Evolutionary conservation across 2,329 filamentous ascomycete genomes (phyloP).

Genomic region (Colletotrichum salicis): DNA sequence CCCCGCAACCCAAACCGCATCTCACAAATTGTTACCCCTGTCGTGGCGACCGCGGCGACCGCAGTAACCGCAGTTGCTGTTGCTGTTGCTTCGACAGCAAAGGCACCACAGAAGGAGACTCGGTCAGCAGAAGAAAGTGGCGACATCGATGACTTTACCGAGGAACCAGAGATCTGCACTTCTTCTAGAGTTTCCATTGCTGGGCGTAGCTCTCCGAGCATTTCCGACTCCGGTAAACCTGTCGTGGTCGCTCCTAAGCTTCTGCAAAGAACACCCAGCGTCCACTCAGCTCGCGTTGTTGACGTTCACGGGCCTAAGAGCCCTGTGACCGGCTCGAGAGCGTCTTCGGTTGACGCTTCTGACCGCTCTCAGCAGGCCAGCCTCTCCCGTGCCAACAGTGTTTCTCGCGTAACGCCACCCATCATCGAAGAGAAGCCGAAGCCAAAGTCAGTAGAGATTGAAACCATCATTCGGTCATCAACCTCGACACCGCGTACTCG

Average conservation of each 20-base stretch:
- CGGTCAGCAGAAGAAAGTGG: slow-evolving; percentile 53
- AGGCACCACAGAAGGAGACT: not conserved
- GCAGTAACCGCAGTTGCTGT: slow-evolving; percentile 13
- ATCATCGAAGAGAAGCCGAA: slow-evolving; percentile 52
- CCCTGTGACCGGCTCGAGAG: slow-evolving; percentile 58
- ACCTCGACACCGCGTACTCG: slow-evolving; percentile 40
- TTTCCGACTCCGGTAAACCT: slow-evolving; percentile 57
- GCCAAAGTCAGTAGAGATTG: slow-evolving; percentile 39
- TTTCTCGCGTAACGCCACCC: slow-evolving; percentile 49
- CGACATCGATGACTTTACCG: slow-evolving; percentile 59
- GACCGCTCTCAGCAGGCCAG: slow-evolving; percentile 56
- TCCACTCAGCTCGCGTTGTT: slow-evolving; percentile 67
- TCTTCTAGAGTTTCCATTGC: slow-evolving; percentile 66
- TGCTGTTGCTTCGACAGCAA: not conserved
- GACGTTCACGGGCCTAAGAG: slow-evolving; percentile 65
- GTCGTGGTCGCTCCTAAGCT: slow-evolving; percentile 50
- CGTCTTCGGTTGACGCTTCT: slow-evolving; percentile 57
- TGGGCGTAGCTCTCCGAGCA: slow-evolving; percentile 60
- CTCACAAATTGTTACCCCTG: slow-evolving; percentile 14
- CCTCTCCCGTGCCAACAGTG: slow-evolving; percentile 52
- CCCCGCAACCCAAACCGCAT: slow-evolving; percentile 33
- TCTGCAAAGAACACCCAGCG: slow-evolving; percentile 58
- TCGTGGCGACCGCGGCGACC: slow-evolving; percentile 6
- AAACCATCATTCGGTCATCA: slow-evolving; percentile 31
- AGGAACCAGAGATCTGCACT: slow-evolving; percentile 67